A percentile compares a stretch with the other conserved stretches of the same genome.
These are phyloP conservation scores for Sphaerobolus stellatus DNA, from an alignment of 1,284 basidiomycete species.

Conservation along the genomic window DNA sequence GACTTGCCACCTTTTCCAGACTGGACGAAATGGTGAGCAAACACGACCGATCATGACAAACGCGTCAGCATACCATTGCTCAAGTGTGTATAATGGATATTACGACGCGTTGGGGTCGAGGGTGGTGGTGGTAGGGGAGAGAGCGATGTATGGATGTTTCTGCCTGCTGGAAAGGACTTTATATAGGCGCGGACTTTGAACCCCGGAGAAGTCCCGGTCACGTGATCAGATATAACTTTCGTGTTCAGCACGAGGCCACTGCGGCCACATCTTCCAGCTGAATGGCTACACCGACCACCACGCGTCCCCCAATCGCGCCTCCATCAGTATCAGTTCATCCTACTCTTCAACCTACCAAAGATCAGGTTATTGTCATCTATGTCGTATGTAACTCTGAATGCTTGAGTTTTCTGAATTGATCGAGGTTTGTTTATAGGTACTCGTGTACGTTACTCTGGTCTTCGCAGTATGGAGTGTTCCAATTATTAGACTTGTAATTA, in stretches of 20 bases:
- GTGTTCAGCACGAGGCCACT: conserved; percentile 31
- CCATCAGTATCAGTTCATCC: conserved; percentile 12
- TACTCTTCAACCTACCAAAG: conserved; percentile 17
- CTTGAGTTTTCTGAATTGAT: conserved; percentile 2
- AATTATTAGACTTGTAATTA: conserved; percentile 69
- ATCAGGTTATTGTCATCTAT: conserved; percentile 49
- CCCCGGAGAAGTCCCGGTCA: conserved; percentile 3
- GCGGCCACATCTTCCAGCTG: conserved; percentile 10
- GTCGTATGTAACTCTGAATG: conserved; percentile 52
- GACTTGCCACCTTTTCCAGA: conserved; percentile 45
- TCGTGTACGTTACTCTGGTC: conserved; percentile 76
- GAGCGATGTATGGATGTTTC: background rate
- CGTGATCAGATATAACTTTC: conserved; percentile 8
- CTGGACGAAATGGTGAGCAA: too few species aligned
- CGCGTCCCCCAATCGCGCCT: conserved; percentile 21
- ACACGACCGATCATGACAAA: conserved; percentile 7
- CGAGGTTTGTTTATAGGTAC: conserved; percentile 46
- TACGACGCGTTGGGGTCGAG: conserved; percentile 4
- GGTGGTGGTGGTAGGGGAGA: conserved; percentile 15
- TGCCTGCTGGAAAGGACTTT: conserved; percentile 1
- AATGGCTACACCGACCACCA: background rate
- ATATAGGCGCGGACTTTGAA: conserved; percentile 6
- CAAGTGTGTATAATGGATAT: conserved; percentile 6
- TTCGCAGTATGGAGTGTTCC: conserved; percentile 83
- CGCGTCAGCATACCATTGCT: conserved; percentile 18